These are phyloP conservation scores for Coemansia sp. DNA, from an alignment of 192 early-diverging fungal species.

Conservation along the genomic window DNA sequence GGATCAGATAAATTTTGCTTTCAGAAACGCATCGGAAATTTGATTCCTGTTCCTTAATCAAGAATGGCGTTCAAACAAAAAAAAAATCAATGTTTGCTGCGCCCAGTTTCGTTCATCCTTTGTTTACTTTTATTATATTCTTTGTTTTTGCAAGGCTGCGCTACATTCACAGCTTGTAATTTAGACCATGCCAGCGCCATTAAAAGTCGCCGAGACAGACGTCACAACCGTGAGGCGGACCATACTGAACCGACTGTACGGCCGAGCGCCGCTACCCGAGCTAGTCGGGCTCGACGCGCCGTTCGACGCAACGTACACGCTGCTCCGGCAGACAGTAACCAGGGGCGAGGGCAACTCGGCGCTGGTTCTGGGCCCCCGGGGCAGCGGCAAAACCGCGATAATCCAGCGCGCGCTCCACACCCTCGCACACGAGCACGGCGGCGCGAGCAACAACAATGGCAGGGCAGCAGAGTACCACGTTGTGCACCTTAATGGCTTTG, in stretches of 20 bases:
- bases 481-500: conserved; percentile 72
- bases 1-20: conserved; percentile 1
- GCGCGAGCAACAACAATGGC: not conserved
- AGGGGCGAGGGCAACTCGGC: conserved; percentile 79
- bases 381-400: conserved; percentile 69
- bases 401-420: conserved; percentile 20
- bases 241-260: conserved; percentile 27
- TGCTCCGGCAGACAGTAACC: conserved; percentile 30
- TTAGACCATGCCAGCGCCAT: not conserved
- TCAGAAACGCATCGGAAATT: not conserved
- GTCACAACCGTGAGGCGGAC: conserved; percentile 2
- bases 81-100: too few species aligned
- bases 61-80: too few species aligned
- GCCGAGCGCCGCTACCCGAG: conserved; percentile 22
- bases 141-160: too few species aligned
- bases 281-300: conserved; percentile 32
- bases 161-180: not conserved
- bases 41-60: too few species aligned
- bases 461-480: conserved; percentile 54
- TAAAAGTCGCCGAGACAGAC: not conserved
- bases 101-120: too few species aligned
- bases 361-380: conserved; percentile 77
- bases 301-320: conserved; percentile 14
- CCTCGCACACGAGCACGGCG: conserved; percentile 22
- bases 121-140: too few species aligned